Conservation (phyloP, 768 basidiomycete species). For the Phallus indusiatus region DNA sequence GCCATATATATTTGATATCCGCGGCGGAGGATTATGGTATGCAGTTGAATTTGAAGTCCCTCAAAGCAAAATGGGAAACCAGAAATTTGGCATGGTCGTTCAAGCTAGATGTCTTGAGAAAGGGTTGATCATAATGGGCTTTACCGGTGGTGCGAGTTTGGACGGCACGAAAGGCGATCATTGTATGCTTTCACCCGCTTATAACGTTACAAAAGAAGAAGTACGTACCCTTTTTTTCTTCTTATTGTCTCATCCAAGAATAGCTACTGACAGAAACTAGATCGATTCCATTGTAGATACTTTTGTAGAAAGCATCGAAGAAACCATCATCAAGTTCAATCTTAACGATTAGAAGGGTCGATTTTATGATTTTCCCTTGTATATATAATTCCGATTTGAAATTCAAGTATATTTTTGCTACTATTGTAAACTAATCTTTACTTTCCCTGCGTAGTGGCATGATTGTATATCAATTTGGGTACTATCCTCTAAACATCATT, state of each 20-base stretch:
- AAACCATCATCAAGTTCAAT: constrained; percentile 30
- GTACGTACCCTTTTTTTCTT: constrained; percentile 21
- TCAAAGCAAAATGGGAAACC: constrained; percentile 28
- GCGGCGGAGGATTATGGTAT: constrained; percentile 81
- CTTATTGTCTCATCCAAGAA: too few relatives aligned
- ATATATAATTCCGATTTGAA: neutral
- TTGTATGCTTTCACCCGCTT: constrained; percentile 69
- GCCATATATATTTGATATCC: constrained; percentile 67
- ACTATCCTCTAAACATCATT: too few relatives aligned
- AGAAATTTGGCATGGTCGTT: constrained; percentile 55
- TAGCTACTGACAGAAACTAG: neutral
- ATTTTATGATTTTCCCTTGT: too few relatives aligned
- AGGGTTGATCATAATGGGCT: constrained; percentile 62
- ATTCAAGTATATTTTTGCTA: too few relatives aligned
- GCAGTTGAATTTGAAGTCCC: constrained; percentile 73
- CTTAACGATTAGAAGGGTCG: neutral
- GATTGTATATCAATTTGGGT: too few relatives aligned
- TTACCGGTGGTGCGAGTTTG: constrained; percentile 58
- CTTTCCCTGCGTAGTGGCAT: too few relatives aligned
- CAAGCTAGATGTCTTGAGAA: constrained; percentile 63
- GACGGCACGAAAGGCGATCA: constrained; percentile 70
- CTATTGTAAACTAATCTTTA: too few relatives aligned
- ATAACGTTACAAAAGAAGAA: constrained; percentile 63
- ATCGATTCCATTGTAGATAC: constrained; percentile 51
- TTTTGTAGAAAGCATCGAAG: constrained; percentile 59